Percentiles rank a stretch among this genome's conserved stretches.
phyloP scores from a whole-genome alignment of 2,329 filamentous ascomycete genomes.

The Escovopsis sp. region DNA sequence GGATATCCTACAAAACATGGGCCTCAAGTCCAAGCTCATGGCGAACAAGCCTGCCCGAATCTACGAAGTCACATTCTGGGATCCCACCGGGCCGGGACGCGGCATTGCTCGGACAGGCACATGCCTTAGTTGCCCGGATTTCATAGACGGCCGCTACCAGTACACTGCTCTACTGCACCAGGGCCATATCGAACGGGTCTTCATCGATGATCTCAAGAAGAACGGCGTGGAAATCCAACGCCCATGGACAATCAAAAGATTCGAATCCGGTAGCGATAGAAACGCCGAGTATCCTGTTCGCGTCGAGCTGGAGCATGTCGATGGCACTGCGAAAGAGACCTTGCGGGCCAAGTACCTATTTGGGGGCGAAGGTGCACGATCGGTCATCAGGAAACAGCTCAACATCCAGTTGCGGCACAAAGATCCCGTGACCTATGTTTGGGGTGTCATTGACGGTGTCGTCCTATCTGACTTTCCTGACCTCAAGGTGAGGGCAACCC shows the following conservation, averaged over 20 bases:
- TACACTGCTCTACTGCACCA: conserved; percentile 60
- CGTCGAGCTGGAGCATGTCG: conserved; percentile 62
- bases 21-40: conserved; percentile 78
- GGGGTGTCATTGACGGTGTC: conserved; percentile 64
- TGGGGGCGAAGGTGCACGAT: conserved; percentile 56
- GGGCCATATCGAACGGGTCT: conserved; percentile 55
- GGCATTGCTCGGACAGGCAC: conserved; percentile 53
- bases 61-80: conserved; percentile 64
- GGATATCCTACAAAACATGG: conserved; percentile 79
- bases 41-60: conserved; percentile 75
- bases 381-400: conserved; percentile 48
- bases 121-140: conserved; percentile 81
- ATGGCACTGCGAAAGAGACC: conserved; percentile 55
- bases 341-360: conserved; percentile 57
- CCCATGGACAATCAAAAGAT: conserved; percentile 49
- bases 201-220: conserved; percentile 50
- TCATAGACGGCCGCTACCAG: conserved; percentile 58
- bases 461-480: conserved; percentile 63
- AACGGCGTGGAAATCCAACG: conserved; percentile 46
- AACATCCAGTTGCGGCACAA: conserved; percentile 58
- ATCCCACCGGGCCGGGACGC: conserved; percentile 38
- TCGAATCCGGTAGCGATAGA: conserved; percentile 40
- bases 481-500: conserved; percentile 42
- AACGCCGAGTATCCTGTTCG: conserved; percentile 61
- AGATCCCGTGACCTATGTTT: conserved; percentile 56